Evolutionary conservation across 2,329 filamentous ascomycete genomes (phyloP).

Genomic region (Calonectria pseudoturangicola): DNA sequence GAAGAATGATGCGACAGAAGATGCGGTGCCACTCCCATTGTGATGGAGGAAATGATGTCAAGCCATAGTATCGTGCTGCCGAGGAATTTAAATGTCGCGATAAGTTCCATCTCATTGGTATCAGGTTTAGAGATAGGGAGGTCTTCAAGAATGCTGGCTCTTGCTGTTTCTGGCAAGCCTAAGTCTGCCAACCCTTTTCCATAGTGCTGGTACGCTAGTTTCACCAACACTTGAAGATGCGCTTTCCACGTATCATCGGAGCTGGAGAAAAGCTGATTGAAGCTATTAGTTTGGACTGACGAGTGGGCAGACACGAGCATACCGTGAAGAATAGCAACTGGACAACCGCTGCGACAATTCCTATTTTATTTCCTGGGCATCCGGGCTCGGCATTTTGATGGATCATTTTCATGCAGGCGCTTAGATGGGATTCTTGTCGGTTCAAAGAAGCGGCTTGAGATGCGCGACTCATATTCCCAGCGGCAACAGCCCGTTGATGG

Average conservation of each 20-base stretch:
- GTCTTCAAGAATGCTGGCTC: not conserved
- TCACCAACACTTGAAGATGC: conserved; percentile 8
- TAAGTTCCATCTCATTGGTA: not conserved
- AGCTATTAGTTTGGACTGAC: not conserved
- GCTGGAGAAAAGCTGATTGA: conserved; percentile 20
- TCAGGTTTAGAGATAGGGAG: conserved; percentile 3
- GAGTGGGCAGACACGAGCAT: not conserved
- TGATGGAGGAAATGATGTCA: conserved; percentile 27
- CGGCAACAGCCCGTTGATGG: not conserved
- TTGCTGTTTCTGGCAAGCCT: not conserved
- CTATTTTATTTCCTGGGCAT: conserved; percentile 2
- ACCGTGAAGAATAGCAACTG: conserved; percentile 31
- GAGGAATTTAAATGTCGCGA: conserved; percentile 17
- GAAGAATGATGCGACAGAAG: conserved; percentile 15
- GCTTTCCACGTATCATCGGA: conserved; percentile 13
- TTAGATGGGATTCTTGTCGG: conserved; percentile 28
- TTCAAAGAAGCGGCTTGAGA: not conserved
- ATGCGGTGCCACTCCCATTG: conserved; percentile 12
- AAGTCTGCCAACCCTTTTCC: not conserved
- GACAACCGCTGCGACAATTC: conserved; percentile 10
- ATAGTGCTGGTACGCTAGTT: not conserved
- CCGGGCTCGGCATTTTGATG: not conserved
- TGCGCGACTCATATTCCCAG: not conserved
- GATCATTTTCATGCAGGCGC: conserved; percentile 4
- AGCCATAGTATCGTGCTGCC: conserved; percentile 28